phyloP scores from a whole-genome alignment of 768 basidiomycete genomes.

The Amanita exitialis region DNA sequence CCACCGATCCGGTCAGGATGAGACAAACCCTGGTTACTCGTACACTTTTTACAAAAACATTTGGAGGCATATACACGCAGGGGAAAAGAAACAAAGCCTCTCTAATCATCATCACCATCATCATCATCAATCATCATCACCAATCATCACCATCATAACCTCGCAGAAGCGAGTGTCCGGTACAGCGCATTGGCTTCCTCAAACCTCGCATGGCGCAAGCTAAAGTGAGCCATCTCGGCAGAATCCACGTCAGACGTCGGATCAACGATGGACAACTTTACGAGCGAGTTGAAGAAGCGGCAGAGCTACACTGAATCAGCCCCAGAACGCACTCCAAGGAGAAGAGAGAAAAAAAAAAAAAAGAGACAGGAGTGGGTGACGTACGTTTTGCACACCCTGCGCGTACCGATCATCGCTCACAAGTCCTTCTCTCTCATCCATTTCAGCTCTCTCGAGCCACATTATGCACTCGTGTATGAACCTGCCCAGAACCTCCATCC shows the following conservation, averaged over 20 bases:
- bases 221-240: conserved; percentile 72
- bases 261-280: conserved; percentile 59
- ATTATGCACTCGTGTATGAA: conserved; percentile 64
- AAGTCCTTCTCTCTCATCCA: conserved; percentile 56
- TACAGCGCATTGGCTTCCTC: conserved; percentile 74
- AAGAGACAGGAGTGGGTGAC: conserved; percentile 13
- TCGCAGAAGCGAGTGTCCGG: conserved; percentile 43
- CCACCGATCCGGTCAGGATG: too few species aligned
- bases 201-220: conserved; percentile 58
- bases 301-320: conserved; percentile 39
- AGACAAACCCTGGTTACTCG: too few species aligned
- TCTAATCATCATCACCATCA: too few species aligned
- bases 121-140: not conserved
- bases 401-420: conserved; percentile 67
- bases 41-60: too few species aligned
- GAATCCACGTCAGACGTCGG: conserved; percentile 55
- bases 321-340: too few species aligned
- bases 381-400: conserved; percentile 62
- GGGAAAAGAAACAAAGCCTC: too few species aligned
- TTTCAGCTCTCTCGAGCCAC: conserved; percentile 63
- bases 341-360: conserved; percentile 5
- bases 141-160: conserved; percentile 19
- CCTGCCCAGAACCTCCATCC: conserved; percentile 54
- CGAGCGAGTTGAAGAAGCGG: conserved; percentile 64
- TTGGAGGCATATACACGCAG: too few species aligned